Base-by-base conservation (phyloP, 768 basidiomycete genomes). In the Collybia nuda region DNA sequence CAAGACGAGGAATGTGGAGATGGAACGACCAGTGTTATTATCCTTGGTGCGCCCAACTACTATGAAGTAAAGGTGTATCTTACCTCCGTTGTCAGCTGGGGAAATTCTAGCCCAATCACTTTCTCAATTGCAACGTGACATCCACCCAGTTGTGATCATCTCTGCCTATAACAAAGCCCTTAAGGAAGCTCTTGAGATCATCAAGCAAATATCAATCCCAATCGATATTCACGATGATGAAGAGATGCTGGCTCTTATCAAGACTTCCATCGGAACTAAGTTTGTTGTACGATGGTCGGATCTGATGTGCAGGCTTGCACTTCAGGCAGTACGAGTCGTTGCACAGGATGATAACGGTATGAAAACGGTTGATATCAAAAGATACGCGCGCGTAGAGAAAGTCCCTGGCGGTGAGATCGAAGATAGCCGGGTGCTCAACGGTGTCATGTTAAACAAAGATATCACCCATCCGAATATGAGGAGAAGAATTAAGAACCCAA, bases 1-100 rank as follows among this genome's bases (percentile, higher is more conserved):
- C 97, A 98, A 68, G 97, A 98, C 60, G 97, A 98, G 72, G 97
- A 98, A 64, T 97, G 97, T 57, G 97, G 96, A 41, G 97, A 98
- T 69, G 97, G 96, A 51, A 99, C 97, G 19, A 99, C 96, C 11
- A 93, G 90, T 62, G 96, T 98, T 42, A 97, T 99, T 72, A 97
- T 98, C 62, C 80, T 98, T 14, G 95, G 95, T 95, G 62, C 59
- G 80, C 59, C 19, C 18, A 26, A n/a, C 44, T 21, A 23, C 12
- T 36, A 38, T 41, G 14, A 26, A 37, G 43, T 40, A 45, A 5
- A 39, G 28, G 24, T 15, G 7, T 28, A 24, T 14, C 32, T 42
- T 39, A 48, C 21, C 35, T 38, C 17, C 26, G 18, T 24, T 23
- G 36, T 21, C 39, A 69, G 96, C 96, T 43, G 96, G 97, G 11